phyloP scores from a whole-genome alignment of 345 rosid genomes.

The Kernera saxatilis region DNA sequence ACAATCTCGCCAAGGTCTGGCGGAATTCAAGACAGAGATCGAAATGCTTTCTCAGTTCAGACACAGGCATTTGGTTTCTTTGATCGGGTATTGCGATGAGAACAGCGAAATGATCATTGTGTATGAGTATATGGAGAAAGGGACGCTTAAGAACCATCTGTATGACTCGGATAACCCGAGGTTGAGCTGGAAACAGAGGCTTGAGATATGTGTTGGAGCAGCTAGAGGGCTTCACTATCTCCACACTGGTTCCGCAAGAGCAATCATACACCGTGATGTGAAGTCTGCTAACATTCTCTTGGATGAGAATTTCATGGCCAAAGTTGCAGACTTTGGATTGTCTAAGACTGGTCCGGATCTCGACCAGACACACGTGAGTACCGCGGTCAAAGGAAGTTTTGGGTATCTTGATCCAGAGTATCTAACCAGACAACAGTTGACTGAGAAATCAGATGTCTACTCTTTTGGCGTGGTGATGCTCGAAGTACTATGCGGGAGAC shows the following conservation, averaged over 20 bases:
- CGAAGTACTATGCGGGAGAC: conserved; percentile 53
- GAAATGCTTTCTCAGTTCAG: conserved; percentile 68
- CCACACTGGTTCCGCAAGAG: conserved; percentile 59
- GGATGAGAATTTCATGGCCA: conserved; percentile 61
- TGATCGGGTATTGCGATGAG: conserved; percentile 63
- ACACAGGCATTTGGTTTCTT: conserved; percentile 66
- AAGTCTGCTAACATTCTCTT: conserved; percentile 66
- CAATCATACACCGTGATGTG: conserved; percentile 67
- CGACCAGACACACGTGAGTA: conserved; percentile 70
- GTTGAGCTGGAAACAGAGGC: conserved; percentile 54
- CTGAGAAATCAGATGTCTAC: conserved; percentile 61
- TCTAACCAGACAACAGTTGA: conserved; percentile 46
- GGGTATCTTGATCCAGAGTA: conserved; percentile 70
- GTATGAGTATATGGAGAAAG: conserved; percentile 67
- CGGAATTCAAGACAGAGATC: conserved; percentile 59
- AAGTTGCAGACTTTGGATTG: conserved; percentile 72
- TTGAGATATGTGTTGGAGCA: conserved; percentile 64
- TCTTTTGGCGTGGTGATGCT: conserved; percentile 70
- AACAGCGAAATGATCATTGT: conserved; percentile 60
- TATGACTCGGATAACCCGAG: conserved; percentile 40
- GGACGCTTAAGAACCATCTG: conserved; percentile 57
- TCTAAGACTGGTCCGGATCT: conserved; percentile 63
- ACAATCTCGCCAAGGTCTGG: conserved; percentile 49
- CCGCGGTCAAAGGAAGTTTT: conserved; percentile 74
- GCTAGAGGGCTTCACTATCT: conserved; percentile 75